These are phyloP conservation scores for Crucihimalaya himalaica DNA, from an alignment of 345 rosid genomes.

Conservation along the genomic window DNA sequence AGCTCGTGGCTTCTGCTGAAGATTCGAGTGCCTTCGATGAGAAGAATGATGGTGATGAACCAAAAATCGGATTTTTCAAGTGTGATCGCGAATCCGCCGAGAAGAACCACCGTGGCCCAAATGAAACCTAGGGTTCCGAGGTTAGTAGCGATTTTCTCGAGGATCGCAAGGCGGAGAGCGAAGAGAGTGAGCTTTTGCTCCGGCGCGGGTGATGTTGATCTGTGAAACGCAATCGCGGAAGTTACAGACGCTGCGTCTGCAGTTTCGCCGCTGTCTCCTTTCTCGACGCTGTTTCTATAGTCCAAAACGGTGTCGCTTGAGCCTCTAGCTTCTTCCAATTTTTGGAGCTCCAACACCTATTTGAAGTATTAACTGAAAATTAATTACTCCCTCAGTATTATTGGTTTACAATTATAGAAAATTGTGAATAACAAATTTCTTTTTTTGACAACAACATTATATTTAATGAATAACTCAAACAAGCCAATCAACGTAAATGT, in stretches of 20 bases:
- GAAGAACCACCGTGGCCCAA: conserved; percentile 95
- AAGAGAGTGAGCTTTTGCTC: conserved; percentile 87
- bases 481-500: too few relatives aligned
- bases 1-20: conserved; percentile 93
- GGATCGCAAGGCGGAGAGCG: conserved; percentile 75
- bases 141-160: conserved; percentile 84
- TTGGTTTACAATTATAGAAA: too few relatives aligned
- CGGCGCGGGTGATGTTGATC: conserved; percentile 48
- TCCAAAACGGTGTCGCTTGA: conserved; percentile 61
- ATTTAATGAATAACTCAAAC: too few relatives aligned
- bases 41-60: conserved; percentile 72
- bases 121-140: conserved; percentile 87
- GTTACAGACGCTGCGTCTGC: conserved; percentile 41
- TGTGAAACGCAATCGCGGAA: conserved; percentile 30
- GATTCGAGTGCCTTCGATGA: conserved; percentile 82
- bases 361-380: too few relatives aligned
- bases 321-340: conserved; percentile 51
- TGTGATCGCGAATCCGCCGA: conserved; percentile 88
- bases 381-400: too few relatives aligned
- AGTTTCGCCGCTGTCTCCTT: conserved; percentile 52
- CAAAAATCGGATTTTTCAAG: conserved; percentile 81
- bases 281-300: conserved; percentile 49
- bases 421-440: too few relatives aligned
- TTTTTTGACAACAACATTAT: too few relatives aligned
- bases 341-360: conserved; percentile 47